Evolutionary conservation across 2,329 filamentous ascomycete genomes (phyloP).

Genomic region (Neopestalotiopsis clavispora): DNA sequence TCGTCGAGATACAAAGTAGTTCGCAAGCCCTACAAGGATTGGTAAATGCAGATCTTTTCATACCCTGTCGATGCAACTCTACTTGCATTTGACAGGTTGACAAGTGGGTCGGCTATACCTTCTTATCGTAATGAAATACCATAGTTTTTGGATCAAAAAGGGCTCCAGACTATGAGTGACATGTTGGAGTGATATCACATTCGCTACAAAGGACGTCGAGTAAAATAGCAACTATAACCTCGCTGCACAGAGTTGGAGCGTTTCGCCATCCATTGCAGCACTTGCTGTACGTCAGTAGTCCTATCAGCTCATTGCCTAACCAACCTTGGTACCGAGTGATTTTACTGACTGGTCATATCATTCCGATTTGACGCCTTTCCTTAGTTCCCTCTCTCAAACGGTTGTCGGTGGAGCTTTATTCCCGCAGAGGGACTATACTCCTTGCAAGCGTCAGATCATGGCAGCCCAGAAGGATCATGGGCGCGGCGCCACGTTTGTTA

Average conservation of each 20-base stretch:
- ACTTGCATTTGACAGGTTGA: slow-evolving; percentile 2
- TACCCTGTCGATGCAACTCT: slow-evolving; percentile 2
- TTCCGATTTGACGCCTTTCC: not conserved
- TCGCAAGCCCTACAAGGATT: not conserved
- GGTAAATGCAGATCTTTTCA: not conserved
- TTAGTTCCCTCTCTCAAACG: not conserved
- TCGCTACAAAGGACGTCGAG: not conserved
- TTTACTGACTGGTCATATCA: not conserved
- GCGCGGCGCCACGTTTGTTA: not conserved
- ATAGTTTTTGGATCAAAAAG: not conserved
- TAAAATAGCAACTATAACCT: not conserved
- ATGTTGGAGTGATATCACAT: not conserved
- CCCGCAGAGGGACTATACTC: not conserved
- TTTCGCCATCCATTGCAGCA: not conserved
- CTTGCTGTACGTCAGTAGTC: not conserved
- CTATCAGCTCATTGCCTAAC: not conserved
- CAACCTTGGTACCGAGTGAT: not conserved
- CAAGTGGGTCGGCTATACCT: not conserved
- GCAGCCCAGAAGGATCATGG: not conserved
- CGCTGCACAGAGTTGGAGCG: not conserved
- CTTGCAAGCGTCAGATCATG: too few species aligned
- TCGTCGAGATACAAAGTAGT: not conserved
- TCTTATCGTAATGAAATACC: not conserved
- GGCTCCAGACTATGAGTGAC: not conserved
- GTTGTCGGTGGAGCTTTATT: not conserved